phyloP scores from a whole-genome alignment of 306 rosid genomes.

The Rosa rugosa region DNA sequence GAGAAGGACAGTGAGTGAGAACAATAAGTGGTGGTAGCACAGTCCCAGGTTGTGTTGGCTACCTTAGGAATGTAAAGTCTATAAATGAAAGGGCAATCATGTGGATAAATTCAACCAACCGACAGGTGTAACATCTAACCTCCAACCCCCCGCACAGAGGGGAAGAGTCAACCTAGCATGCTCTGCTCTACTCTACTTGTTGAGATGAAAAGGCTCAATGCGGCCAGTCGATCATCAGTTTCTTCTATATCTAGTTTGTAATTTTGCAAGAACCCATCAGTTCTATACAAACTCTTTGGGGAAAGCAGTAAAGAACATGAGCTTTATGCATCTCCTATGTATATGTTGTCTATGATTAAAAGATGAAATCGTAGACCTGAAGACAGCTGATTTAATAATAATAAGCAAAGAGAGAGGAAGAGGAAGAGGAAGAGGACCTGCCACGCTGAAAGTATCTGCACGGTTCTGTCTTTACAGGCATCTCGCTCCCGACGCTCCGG shows the following conservation, averaged over 20 bases:
- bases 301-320: neutral
- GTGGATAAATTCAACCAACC: too few species aligned
- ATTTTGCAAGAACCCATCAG: neutral
- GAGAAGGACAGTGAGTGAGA: too few species aligned
- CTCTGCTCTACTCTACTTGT: neutral
- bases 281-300: neutral
- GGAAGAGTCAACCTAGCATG: too few species aligned
- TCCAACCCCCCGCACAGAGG: too few species aligned
- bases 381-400: too few species aligned
- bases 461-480: constrained; percentile 41
- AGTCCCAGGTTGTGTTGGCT: neutral
- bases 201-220: too few species aligned
- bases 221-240: too few species aligned
- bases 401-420: neutral
- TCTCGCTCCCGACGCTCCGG: too few species aligned
- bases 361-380: too few species aligned
- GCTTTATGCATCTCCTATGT: neutral
- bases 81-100: too few species aligned
- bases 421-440: constrained; percentile 32
- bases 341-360: neutral
- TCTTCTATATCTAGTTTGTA: neutral
- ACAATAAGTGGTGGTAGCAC: too few species aligned
- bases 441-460: constrained; percentile 69
- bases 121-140: too few species aligned
- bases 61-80: neutral